These are phyloP conservation scores for Alternaria sp. DNA, from an alignment of 2,329 filamentous ascomycete species.

Conservation along the genomic window DNA sequence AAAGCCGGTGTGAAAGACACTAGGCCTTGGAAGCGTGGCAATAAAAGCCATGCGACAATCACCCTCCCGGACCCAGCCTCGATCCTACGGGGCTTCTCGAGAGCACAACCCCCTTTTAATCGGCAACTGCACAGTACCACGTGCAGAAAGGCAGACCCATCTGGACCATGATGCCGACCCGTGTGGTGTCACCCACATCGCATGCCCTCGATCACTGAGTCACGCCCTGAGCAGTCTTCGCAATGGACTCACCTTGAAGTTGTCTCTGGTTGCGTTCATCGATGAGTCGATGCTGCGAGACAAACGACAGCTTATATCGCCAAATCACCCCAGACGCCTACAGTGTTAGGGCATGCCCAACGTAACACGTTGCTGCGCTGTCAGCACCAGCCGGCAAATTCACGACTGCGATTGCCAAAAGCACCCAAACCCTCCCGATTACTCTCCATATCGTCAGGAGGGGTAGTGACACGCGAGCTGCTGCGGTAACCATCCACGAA, in stretches of 20 bases:
- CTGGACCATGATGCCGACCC: not conserved
- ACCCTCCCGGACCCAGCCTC: not conserved
- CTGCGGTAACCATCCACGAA: not conserved
- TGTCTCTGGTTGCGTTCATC: not conserved
- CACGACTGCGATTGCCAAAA: slow-evolving; percentile 20
- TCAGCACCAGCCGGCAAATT: slow-evolving; percentile 2
- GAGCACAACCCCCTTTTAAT: slow-evolving; percentile 11
- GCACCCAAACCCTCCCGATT: slow-evolving; percentile 15
- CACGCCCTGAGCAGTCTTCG: not conserved
- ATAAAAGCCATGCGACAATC: slow-evolving; percentile 16
- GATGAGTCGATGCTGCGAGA: not conserved
- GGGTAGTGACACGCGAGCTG: slow-evolving; percentile 9
- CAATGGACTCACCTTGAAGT: not conserved
- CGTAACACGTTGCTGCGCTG: slow-evolving; percentile 3
- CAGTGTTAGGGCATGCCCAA: not conserved
- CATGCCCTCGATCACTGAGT: not conserved
- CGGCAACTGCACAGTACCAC: not conserved
- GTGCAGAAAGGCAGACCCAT: not conserved
- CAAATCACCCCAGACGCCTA: not conserved
- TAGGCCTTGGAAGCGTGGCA: slow-evolving; percentile 5
- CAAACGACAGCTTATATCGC: not conserved
- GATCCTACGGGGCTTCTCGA: slow-evolving; percentile 13
- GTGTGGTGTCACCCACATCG: not conserved
- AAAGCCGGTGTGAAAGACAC: not conserved
- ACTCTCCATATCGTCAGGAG: slow-evolving; percentile 7